These are phyloP conservation scores for Fagopyrum homotropicum DNA, from an alignment of 148 eudicot species.

Conservation along the genomic window DNA sequence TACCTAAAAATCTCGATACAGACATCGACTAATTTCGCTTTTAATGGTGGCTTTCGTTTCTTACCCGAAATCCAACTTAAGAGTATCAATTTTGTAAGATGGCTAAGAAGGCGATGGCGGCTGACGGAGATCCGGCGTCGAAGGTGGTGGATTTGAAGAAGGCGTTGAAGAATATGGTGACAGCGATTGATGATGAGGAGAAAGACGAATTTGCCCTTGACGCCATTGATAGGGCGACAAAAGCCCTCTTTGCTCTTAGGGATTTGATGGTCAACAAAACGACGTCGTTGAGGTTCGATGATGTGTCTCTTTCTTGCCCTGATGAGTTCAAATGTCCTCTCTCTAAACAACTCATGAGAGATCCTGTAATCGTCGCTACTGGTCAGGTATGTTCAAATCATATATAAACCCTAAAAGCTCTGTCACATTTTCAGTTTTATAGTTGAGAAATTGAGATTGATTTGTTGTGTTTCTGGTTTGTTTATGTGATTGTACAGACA, in stretches of 20 bases:
- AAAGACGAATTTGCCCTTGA: slow-evolving; percentile 25
- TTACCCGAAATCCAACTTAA: background rate
- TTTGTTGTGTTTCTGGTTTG: background rate
- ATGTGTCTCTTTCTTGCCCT: slow-evolving; percentile 26
- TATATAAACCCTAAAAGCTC: background rate
- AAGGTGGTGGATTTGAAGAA: slow-evolving; percentile 52
- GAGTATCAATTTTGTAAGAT: slow-evolving; percentile 19
- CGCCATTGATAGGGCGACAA: slow-evolving; percentile 55
- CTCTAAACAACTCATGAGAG: slow-evolving; percentile 71
- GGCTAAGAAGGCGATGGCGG: slow-evolving; percentile 38
- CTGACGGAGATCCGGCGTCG: slow-evolving; percentile 39
- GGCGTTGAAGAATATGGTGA: slow-evolving; percentile 49
- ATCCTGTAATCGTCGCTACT: slow-evolving; percentile 76
- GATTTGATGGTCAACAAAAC: slow-evolving; percentile 27
- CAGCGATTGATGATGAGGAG: slow-evolving; percentile 42
- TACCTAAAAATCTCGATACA: background rate
- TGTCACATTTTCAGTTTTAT: background rate
- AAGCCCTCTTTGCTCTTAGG: slow-evolving; percentile 39
- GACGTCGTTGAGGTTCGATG: slow-evolving; percentile 18
- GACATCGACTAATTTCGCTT: background rate
- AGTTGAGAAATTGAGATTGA: background rate
- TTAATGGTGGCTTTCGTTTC: background rate
- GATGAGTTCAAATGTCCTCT: slow-evolving; percentile 73
- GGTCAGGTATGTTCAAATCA: slow-evolving; percentile 47
- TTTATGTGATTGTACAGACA: slow-evolving; percentile 38